Evolutionary conservation across 192 early-diverging fungal genomes (phyloP).

Genomic region (Rhizophlyctis rosea): DNA sequence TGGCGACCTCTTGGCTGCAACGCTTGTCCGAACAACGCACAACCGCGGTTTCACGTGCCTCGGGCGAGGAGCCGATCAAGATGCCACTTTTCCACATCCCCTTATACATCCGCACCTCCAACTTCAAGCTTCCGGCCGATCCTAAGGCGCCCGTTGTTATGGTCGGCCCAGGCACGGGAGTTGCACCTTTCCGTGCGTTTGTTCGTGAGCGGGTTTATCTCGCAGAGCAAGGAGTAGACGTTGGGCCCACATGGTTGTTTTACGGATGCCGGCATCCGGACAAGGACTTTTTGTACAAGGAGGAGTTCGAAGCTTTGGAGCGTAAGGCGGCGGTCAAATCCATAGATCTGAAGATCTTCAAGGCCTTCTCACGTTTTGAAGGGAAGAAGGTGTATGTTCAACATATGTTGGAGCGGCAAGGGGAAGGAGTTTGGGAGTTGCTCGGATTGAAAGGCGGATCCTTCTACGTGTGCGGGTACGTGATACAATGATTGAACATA

Average conservation of each 20-base stretch:
- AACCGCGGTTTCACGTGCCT: conserved; percentile 5
- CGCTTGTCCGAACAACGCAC: conserved; percentile 56
- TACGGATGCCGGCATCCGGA: conserved; percentile 87
- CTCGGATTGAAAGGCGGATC: conserved; percentile 70
- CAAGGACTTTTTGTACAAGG: conserved; percentile 89
- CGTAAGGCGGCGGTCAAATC: conserved; percentile 34
- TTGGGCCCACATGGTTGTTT: conserved; percentile 87
- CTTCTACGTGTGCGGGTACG: conserved; percentile 85
- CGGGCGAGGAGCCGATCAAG: conserved; percentile 9
- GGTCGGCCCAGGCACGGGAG: conserved; percentile 99
- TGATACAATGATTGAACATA: conserved; percentile 17
- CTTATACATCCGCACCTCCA: conserved; percentile 83
- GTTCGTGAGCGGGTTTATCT: conserved; percentile 77
- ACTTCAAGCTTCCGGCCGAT: conserved; percentile 89
- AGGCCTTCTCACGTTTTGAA: conserved; percentile 84
- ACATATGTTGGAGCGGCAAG: conserved; percentile 75
- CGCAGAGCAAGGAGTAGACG: conserved; percentile 34
- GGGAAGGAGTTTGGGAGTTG: conserved; percentile 76
- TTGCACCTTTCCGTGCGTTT: conserved; percentile 98
- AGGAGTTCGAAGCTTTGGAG: conserved; percentile 72
- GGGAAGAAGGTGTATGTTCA: conserved; percentile 94
- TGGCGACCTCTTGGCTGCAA: conserved; percentile 85
- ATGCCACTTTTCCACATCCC: conserved; percentile 59
- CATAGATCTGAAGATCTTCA: conserved; percentile 68
- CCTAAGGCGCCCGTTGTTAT: conserved; percentile 81